These are phyloP conservation scores for Nicotiana noctiflora DNA, from an alignment of 257 asterid genomes.

Conservation along the genomic window DNA sequence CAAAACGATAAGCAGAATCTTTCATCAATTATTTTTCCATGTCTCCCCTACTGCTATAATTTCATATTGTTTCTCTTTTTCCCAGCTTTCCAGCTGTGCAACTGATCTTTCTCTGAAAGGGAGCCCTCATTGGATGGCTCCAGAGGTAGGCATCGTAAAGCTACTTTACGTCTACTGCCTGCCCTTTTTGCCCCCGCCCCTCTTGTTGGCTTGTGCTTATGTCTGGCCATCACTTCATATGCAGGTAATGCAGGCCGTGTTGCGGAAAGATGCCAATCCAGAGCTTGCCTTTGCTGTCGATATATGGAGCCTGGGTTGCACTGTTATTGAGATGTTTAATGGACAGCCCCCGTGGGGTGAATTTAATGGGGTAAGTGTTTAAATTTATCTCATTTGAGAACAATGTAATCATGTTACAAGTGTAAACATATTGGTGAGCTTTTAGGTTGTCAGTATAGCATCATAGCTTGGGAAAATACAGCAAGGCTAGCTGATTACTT, in stretches of 20 bases:
- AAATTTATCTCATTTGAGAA: slow-evolving; percentile 2
- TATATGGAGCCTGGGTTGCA: slow-evolving; percentile 92
- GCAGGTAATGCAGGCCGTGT: slow-evolving; percentile 73
- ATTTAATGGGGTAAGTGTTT: slow-evolving; percentile 37
- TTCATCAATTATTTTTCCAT: background rate
- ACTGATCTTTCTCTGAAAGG: slow-evolving; percentile 71
- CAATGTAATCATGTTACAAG: background rate
- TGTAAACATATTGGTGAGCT: background rate
- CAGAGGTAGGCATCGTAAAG: slow-evolving; percentile 57
- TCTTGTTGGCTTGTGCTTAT: background rate
- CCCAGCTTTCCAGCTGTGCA: slow-evolving; percentile 45
- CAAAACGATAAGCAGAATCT: background rate
- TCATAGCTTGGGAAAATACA: background rate
- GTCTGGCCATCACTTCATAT: background rate
- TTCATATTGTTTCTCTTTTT: slow-evolving; percentile 1
- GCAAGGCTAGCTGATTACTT: background rate
- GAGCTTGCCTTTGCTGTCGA: slow-evolving; percentile 72
- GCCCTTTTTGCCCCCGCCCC: background rate
- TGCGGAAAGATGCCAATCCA: slow-evolving; percentile 63
- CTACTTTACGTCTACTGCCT: background rate
- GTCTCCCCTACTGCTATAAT: background rate
- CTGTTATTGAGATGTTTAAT: slow-evolving; percentile 81
- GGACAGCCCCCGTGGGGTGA: slow-evolving; percentile 95
- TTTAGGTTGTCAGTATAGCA: background rate
- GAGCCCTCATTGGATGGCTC: slow-evolving; percentile 95